Percentiles rank a stretch among this genome's conserved stretches.
Conservation (phyloP, 2,329 filamentous ascomycete genomes). For the Chaetomium sp. region DNA sequence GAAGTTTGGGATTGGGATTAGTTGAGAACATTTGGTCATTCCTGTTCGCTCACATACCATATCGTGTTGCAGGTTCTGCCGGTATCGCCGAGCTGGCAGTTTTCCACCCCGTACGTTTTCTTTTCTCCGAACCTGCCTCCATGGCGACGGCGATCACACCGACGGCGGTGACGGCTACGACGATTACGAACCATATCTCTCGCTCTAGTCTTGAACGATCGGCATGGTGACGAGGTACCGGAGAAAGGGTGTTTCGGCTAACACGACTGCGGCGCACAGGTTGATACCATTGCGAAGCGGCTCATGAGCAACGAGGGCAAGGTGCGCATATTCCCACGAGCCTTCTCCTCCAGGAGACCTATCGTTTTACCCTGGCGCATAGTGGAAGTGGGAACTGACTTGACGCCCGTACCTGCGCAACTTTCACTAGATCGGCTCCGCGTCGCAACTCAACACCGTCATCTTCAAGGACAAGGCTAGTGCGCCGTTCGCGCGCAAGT, state of each 20-base stretch:
- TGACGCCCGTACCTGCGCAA: not conserved
- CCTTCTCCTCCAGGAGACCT: not conserved
- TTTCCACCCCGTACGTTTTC: constrained; percentile 73
- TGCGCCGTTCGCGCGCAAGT: constrained; percentile 67
- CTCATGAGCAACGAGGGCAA: constrained; percentile 96
- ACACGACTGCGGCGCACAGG: constrained; percentile 41
- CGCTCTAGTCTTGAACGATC: too few relatives aligned
- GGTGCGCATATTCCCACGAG: constrained; percentile 35
- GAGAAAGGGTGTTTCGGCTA: not conserved
- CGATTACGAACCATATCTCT: too few relatives aligned
- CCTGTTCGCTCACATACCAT: not conserved
- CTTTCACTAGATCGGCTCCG: constrained; percentile 43
- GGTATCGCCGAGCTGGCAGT: constrained; percentile 89
- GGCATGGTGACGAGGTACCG: too few relatives aligned
- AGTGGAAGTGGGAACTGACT: not conserved
- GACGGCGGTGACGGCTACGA: too few relatives aligned
- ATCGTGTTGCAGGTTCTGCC: constrained; percentile 60
- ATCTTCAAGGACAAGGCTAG: constrained; percentile 86
- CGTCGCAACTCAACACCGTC: constrained; percentile 72
- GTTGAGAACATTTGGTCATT: not conserved
- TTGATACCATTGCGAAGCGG: constrained; percentile 97
- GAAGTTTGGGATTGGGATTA: not conserved
- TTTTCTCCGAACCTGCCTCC: too few relatives aligned
- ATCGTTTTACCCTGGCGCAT: not conserved
- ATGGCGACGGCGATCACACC: too few relatives aligned